Conservation (phyloP, 352 stramenopile genomes). For the Phytophthora crassamura region DNA sequence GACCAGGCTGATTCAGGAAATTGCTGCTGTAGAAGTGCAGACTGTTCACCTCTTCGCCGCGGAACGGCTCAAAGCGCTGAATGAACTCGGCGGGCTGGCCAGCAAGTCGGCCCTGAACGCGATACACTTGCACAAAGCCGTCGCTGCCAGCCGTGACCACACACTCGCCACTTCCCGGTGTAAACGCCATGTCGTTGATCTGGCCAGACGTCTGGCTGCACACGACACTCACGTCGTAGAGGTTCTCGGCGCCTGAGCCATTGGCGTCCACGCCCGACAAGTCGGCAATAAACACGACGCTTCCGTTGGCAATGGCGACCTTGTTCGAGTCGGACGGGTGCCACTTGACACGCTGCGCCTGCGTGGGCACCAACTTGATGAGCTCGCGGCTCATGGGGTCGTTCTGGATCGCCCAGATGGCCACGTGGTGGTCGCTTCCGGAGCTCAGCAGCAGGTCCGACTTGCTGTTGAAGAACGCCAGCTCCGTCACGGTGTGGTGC, state of each 20-base stretch:
- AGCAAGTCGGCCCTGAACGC: slow-evolving; percentile 49
- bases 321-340: slow-evolving; percentile 78
- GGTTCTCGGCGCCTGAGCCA: slow-evolving; percentile 52
- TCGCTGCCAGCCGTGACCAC: slow-evolving; percentile 77
- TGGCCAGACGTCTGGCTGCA: slow-evolving; percentile 71
- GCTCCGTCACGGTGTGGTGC: slow-evolving; percentile 71
- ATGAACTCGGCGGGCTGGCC: slow-evolving; percentile 71
- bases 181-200: slow-evolving; percentile 86
- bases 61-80: slow-evolving; percentile 82
- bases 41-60: slow-evolving; percentile 71
- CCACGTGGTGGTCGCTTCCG: slow-evolving; percentile 78
- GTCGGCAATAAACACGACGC: slow-evolving; percentile 68
- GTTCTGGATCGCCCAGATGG: slow-evolving; percentile 71
- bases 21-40: slow-evolving; percentile 74
- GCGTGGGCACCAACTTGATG: slow-evolving; percentile 63
- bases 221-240: slow-evolving; percentile 73
- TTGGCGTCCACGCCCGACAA: slow-evolving; percentile 54
- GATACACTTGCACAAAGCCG: slow-evolving; percentile 85
- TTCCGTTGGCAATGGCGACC: slow-evolving; percentile 76
- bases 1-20: slow-evolving; percentile 46
- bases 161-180: slow-evolving; percentile 52
- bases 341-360: slow-evolving; percentile 80
- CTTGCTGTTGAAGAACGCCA: slow-evolving; percentile 78
- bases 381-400: slow-evolving; percentile 78
- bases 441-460: slow-evolving; percentile 74